Evolutionary conservation across 306 rosid genomes (phyloP), one percentile per base, ranked within the genome.

Genomic region (Fagus sylvatica): DNA sequence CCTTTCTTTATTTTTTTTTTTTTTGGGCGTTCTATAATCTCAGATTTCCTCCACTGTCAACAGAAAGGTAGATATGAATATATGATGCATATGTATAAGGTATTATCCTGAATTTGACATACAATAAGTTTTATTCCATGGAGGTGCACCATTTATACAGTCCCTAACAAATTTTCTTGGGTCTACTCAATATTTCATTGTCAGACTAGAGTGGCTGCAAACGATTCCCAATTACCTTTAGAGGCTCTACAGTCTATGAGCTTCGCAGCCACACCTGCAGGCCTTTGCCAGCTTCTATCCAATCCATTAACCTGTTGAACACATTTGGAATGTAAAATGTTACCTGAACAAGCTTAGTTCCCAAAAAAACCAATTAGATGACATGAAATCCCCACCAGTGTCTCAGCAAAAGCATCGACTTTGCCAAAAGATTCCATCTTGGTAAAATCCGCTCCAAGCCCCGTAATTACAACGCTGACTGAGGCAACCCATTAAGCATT

Each of bases 371-470:
- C 11, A 46, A 59, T 69, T 36, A 59, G 22, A 74, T 34, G 53
- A 55, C 34, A 43, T 54, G 46, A 49, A 32, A 34, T 17, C 43
- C 80, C 64, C 11, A 94, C 98, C 89, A 94, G 89, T 43, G 97
- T 92, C 83, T 94, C 97, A 6, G 98, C 97, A 86, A 94, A 94
- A 55, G 85, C 98, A 1, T 94, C 97, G 16, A 94, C 98, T 85
- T 94, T 92, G 60, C 98, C 98, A 73, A 92, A 90, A 6, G 98
- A 94, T 89, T 92, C 98, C 89, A 94, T 92, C 88, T 78, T 84
- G 30, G 98, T 94, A 77, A 85, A 94, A 84, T 94, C 98, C 5
- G 98, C 89, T 77, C 98, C 97, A 32, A 94, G 75, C 65, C 97
- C 97, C 33, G 98, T 89, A 72, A 94, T 92, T 49, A 84, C 91